phyloP scores from a whole-genome alignment of 2,329 filamentous ascomycete genomes.

The Cordyceps farinosa region DNA sequence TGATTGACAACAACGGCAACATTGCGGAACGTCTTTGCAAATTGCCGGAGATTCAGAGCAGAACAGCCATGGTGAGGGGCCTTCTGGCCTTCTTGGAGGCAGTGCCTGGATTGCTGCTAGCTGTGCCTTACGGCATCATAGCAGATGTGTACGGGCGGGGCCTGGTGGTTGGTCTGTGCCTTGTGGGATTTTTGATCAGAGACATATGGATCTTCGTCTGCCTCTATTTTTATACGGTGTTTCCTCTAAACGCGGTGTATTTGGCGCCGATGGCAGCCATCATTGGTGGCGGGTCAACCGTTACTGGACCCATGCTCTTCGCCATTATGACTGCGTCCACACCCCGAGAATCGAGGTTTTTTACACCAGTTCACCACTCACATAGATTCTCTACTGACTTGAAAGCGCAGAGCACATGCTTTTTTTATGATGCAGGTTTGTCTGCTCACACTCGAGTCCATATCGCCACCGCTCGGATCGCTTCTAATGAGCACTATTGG shows the following conservation, averaged over 20 bases:
- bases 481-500: not conserved
- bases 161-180: not conserved
- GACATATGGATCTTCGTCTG: not conserved
- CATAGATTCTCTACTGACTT: no score
- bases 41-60: not conserved
- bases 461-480: not conserved
- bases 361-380: no score
- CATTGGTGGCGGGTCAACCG: constrained; percentile 6
- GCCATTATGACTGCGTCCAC: constrained; percentile 3
- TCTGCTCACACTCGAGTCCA: not conserved
- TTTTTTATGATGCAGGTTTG: constrained; percentile 2
- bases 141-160: constrained; percentile 3
- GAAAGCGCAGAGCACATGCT: not conserved
- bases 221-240: not conserved
- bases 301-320: constrained; percentile 4
- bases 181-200: not conserved
- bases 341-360: not conserved
- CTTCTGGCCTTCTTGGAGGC: not conserved
- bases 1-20: not conserved
- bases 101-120: not conserved
- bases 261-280: not conserved
- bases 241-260: not conserved
- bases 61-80: not conserved
- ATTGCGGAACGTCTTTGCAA: constrained; percentile 8
- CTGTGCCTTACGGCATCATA: constrained; percentile 1